Base-by-base conservation (phyloP, 2,329 filamentous ascomycete species). In the Colletotrichum eremochloae region DNA sequence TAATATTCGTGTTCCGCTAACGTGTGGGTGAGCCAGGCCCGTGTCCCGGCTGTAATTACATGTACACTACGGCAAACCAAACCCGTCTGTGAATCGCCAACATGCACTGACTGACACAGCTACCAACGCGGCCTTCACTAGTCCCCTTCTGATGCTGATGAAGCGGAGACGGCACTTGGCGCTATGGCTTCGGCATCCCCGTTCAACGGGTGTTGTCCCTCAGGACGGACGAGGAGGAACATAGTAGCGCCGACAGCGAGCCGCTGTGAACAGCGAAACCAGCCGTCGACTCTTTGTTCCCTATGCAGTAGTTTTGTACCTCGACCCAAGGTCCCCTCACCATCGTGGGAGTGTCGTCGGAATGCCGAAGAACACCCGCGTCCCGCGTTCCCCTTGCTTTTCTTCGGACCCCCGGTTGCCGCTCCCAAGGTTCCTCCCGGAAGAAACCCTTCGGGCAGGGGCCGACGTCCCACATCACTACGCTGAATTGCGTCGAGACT, bases 131-230 rank as follows among this genome's bases (percentile, higher is more conserved):
- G 55, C 14, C 12, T 33, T 57, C 57, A 29, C 2, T 44, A 5
- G 29, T 18, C 12, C 33, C 29, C n/a, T 46, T 8, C 33, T 6
- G 15, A 61, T 33, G 57, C 33, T 12, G 15, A 61, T 33, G 57
- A n/a, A 61, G 40, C 57, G 24, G 40, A 33, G 36, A 29, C 40
- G 24, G 57, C 40, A 18, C 46, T 33, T 44, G 11, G 31, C 7
- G 58, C 46, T 4, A 24, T n/a, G 58, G 42, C 58, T n/a, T 61
- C 40, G 24, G 24, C 42, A 61, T 48, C 58, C 40, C 24, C 14
- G 31, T n/a, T 9, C n/a, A 20, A 9, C 31, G 15, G 57, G 57
- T 15, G 18, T 31, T 15, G 40, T 20, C 44, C 24, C 57, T 36
- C 11, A 8, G 29, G 29, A 58, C 36, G 55, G 36, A 15, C 8